Evolutionary conservation across 2,329 filamentous ascomycete genomes (phyloP), one percentile per base, ranked within the genome.

Genomic region (Alternaria ventricosa): DNA sequence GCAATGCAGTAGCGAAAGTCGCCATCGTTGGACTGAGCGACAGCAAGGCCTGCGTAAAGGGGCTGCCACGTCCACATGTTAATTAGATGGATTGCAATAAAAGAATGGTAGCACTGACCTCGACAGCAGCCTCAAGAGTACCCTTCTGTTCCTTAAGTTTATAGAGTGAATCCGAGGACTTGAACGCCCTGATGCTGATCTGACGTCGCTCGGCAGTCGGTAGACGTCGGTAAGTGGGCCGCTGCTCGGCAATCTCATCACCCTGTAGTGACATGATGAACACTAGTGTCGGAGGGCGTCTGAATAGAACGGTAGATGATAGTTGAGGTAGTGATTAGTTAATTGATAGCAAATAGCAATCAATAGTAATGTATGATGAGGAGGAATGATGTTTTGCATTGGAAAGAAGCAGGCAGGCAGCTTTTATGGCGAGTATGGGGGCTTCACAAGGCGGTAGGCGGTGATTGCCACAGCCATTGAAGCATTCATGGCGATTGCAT

Each of bases 11-110:
- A 6, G 87, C 85, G 11, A 88, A 83, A 1, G 84, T 84, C 55
- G 83, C 81, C 61, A 15, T 86, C 82, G 30, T 86, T 82, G 1
- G 82, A 78, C 51, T 85, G 81, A 51, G 85, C 81, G 44, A 87
- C 86, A 4, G 89, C 88, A 33, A 91, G 86, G 58, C 90, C 90
- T 45, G 88, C 78, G 68, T 86, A 92, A 51, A 91, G 83, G 33
- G 68, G 60, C 76, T 80, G 55, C 9, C 59, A 25, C 7, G 18
- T 10, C 18, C 67, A 49, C 45, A 63, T 58, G 12, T 63, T 45
- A 63, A 56, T 47, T 5, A 15, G n/a, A 18, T 18, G 41, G 15
- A 23, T 20, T 15, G 27, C 8, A 15, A 15, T 20, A 30, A 8
- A 36, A 13, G 18, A 45, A 9, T 28, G 13, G 28, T 44, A 27